Conservation (phyloP, 2,329 filamentous ascomycete genomes). For the Beauveria brongniartii region DNA sequence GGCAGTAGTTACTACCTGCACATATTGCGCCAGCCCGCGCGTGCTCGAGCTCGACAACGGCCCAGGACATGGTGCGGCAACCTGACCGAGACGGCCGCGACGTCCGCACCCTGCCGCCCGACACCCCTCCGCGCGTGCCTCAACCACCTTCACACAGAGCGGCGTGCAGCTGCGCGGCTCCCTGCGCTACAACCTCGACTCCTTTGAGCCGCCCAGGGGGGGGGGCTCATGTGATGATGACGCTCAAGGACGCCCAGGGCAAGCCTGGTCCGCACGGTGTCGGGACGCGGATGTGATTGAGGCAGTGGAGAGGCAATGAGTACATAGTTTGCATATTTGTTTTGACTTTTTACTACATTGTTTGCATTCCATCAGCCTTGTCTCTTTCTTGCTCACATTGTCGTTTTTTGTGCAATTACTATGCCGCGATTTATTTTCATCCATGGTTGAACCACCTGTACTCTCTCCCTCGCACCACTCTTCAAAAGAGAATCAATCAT, state of each 20-base stretch:
- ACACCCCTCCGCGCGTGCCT: neutral
- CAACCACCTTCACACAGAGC: neutral
- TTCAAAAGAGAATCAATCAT: too few species aligned
- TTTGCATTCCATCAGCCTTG: too few species aligned
- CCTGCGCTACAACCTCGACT: too few species aligned
- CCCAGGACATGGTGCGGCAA: slow-evolving; percentile 24
- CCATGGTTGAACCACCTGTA: too few species aligned
- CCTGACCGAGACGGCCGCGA: slow-evolving; percentile 18
- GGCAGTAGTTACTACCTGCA: slow-evolving; percentile 24
- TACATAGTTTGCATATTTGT: neutral
- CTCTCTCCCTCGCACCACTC: too few species aligned
- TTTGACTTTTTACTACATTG: neutral
- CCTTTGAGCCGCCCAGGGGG: too few species aligned
- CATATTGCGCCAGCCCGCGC: slow-evolving; percentile 27
- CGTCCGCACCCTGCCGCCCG: neutral
- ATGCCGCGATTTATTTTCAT: too few species aligned
- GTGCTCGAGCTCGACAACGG: slow-evolving; percentile 27
- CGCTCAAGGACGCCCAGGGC: neutral
- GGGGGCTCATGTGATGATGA: neutral
- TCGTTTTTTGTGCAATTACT: too few species aligned
- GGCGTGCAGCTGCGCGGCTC: neutral
- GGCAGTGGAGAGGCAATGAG: neutral
- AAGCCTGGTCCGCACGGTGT: neutral
- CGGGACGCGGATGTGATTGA: neutral
- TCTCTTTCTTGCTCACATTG: too few species aligned